Evolutionary conservation across 805 yeast species (phyloP), one percentile per base, ranked within the genome.

Genomic region (Wickerhamomyces hampshirensis): DNA sequence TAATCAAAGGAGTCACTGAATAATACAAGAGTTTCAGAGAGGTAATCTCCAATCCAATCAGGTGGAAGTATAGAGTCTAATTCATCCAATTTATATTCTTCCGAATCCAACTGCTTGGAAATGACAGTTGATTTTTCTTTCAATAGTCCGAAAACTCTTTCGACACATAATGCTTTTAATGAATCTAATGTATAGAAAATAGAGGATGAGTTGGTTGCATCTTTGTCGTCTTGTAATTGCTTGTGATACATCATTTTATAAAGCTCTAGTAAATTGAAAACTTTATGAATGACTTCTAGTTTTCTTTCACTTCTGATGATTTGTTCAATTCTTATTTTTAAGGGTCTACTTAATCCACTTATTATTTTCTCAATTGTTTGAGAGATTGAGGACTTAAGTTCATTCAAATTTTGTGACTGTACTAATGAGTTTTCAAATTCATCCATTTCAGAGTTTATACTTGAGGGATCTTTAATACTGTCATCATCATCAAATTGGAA

Each of bases 1-100:
- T 8, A 11, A 9, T 48, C 19, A 14, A 33, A 23, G 6, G 19
- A 26, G 14, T 40, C 40, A 40, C 50, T 39, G 45, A 63, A 69
- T 2, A 85, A 58, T 1, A 76, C 75, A 38, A 80, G 65, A 19
- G 83, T 63, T 12, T 76, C 81, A 0, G 75, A 63, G 32, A 82
- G 69, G 46, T 80, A 77, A n/a, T 75, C 80, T 33, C 73, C 64
- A 16, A 84, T 61, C 88, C 94, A 89, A 41, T 84, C 94, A 0
- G 97, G 96, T 5, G 95, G 79, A 42, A 80, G 74, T 16, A 84
- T 62, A 42, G 85, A 85, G 19, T 69, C 70, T 21, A 11, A 21
- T 34, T 64, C 53, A 30, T 55, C 56, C 13, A 69, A 42, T 12
- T 51, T 60, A 53, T 59, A 44, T 13, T 63, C 61, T 16, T 46